phyloP scores from a whole-genome alignment of 2,329 filamentous ascomycete species.

The Monilinia fructicola region DNA sequence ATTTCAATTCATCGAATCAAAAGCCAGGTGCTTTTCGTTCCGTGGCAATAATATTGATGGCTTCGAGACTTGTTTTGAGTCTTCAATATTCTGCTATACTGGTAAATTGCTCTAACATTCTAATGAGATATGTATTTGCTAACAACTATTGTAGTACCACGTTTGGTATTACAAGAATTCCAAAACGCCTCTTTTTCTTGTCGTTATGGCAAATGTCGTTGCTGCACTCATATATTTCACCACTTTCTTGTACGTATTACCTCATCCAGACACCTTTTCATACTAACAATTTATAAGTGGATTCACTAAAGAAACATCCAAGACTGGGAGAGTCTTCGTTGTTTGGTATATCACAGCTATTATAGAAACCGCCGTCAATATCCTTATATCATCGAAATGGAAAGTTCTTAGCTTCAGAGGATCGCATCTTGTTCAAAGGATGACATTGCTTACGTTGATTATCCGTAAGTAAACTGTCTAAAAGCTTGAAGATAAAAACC shows the following conservation, averaged over 20 bases:
- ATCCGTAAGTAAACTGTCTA: constrained; percentile 40
- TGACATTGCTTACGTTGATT: constrained; percentile 58
- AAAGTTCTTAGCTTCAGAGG: constrained; percentile 52
- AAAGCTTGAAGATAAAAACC: neutral
- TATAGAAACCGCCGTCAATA: constrained; percentile 32
- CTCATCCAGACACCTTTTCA: neutral
- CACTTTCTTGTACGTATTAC: constrained; percentile 28
- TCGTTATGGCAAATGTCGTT: constrained; percentile 27
- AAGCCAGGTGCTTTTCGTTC: constrained; percentile 10
- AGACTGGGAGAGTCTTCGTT: constrained; percentile 4
- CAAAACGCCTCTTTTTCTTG: constrained; percentile 26
- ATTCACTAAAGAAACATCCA: neutral
- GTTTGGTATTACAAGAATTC: constrained; percentile 32
- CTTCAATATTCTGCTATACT: constrained; percentile 41
- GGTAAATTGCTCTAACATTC: neutral
- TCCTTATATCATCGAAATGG: constrained; percentile 30
- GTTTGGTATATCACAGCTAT: constrained; percentile 33
- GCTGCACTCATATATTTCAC: constrained; percentile 33
- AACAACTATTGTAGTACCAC: constrained; percentile 24
- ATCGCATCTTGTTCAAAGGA: constrained; percentile 57
- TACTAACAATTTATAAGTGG: neutral
- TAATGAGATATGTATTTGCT: neutral
- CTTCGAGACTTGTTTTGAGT: constrained; percentile 41
- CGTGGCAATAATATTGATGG: constrained; percentile 42
- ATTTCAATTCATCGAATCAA: constrained; percentile 16